These are phyloP conservation scores for Colletotrichum liriopes DNA, from an alignment of 2,329 filamentous ascomycete species.

Conservation along the genomic window DNA sequence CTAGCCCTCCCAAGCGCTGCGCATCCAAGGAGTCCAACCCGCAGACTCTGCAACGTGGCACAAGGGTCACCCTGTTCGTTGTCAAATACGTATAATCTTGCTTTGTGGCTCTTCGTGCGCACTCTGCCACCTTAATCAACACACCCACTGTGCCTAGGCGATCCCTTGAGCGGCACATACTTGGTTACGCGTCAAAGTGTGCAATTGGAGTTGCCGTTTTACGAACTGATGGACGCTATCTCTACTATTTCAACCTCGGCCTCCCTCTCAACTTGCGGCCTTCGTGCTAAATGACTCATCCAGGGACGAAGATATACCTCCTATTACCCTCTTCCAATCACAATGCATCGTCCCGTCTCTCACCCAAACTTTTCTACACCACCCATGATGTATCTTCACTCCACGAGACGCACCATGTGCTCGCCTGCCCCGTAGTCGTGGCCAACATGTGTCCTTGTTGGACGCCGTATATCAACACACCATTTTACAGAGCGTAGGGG, in stretches of 20 bases:
- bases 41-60: slow-evolving; percentile 19
- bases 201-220: slow-evolving; percentile 38
- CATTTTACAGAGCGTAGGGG: slow-evolving; percentile 76
- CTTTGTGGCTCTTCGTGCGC: slow-evolving; percentile 3
- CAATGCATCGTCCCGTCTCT: slow-evolving; percentile 29
- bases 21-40: slow-evolving; percentile 8
- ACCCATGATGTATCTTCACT: slow-evolving; percentile 5
- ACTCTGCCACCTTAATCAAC: not conserved
- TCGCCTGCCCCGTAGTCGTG: not conserved
- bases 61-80: slow-evolving; percentile 12
- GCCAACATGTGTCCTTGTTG: slow-evolving; percentile 11
- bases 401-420: not conserved
- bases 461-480: slow-evolving; percentile 12
- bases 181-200: slow-evolving; percentile 7
- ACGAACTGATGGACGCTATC: slow-evolving; percentile 39
- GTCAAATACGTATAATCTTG: slow-evolving; percentile 6
- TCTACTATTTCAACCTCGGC: slow-evolving; percentile 41
- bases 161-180: not conserved
- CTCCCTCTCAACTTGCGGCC: slow-evolving; percentile 27
- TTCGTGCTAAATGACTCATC: slow-evolving; percentile 40
- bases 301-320: slow-evolving; percentile 39
- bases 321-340: slow-evolving; percentile 33
- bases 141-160: not conserved
- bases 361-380: slow-evolving; percentile 41
- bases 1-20: slow-evolving; percentile 4